A percentile compares a stretch with the other conserved stretches of the same genome.
Evolutionary conservation across 2,329 filamentous ascomycete genomes (phyloP).

Genomic region (Leptographium flavum): DNA sequence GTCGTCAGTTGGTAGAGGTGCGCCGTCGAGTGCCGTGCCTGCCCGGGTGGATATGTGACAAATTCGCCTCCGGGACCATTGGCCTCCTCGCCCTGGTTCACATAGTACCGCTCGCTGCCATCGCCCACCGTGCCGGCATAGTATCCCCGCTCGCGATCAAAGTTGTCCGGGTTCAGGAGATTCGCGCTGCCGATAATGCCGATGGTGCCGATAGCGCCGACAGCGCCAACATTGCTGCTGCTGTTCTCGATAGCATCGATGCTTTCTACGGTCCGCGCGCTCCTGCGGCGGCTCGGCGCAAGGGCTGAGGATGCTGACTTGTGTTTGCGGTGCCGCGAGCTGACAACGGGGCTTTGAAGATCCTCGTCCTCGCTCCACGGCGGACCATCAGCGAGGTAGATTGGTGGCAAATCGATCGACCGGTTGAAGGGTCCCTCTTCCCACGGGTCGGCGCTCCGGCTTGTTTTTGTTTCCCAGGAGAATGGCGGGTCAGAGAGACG

Average conservation of each 20-base stretch:
- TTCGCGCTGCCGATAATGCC: slow-evolving; percentile 20
- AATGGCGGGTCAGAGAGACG: slow-evolving; percentile 72
- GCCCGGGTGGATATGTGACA: slow-evolving; percentile 60
- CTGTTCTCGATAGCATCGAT: not conserved
- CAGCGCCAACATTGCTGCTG: slow-evolving; percentile 5
- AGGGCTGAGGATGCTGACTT: slow-evolving; percentile 49
- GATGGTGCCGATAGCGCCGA: slow-evolving; percentile 8
- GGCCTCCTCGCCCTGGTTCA: slow-evolving; percentile 57
- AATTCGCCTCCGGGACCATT: slow-evolving; percentile 69
- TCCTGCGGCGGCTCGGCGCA: slow-evolving; percentile 30
- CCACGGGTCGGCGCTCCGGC: slow-evolving; percentile 39
- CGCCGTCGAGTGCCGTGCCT: slow-evolving; percentile 43
- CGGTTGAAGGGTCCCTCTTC: slow-evolving; percentile 38
- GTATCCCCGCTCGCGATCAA: slow-evolving; percentile 49
- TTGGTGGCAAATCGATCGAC: slow-evolving; percentile 61
- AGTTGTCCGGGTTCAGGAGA: slow-evolving; percentile 33
- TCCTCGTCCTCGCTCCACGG: slow-evolving; percentile 96
- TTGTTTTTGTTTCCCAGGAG: slow-evolving; percentile 56
- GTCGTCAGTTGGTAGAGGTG: slow-evolving; percentile 31
- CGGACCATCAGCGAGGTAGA: slow-evolving; percentile 75
- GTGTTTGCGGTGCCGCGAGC: slow-evolving; percentile 72
- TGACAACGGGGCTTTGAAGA: slow-evolving; percentile 79
- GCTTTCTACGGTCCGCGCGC: slow-evolving; percentile 22
- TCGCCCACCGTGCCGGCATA: slow-evolving; percentile 54
- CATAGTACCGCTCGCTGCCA: slow-evolving; percentile 61